Conservation (phyloP, 345 rosid genomes). For the Populus tremula region DNA sequence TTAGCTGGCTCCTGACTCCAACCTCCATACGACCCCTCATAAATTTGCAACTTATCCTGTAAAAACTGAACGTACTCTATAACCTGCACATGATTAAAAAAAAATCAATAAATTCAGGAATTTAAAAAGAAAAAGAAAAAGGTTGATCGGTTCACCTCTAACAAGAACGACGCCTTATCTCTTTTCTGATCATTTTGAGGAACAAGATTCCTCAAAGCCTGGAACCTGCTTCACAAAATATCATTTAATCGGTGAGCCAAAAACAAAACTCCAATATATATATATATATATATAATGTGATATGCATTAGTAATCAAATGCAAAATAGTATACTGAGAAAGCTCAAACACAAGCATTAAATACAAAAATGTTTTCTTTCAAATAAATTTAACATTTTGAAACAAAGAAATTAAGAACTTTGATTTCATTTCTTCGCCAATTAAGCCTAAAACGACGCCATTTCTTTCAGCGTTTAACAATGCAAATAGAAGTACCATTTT, state of each 20-base stretch:
- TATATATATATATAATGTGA: background rate
- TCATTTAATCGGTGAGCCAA: background rate
- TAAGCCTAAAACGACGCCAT: background rate
- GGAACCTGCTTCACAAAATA: conserved; percentile 23
- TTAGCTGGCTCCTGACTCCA: conserved; percentile 29
- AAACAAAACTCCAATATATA: background rate
- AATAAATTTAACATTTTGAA: background rate
- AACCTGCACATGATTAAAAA: conserved; percentile 20
- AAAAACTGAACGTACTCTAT: conserved; percentile 37
- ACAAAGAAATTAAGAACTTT: background rate
- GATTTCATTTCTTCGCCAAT: background rate
- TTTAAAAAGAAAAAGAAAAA: background rate
- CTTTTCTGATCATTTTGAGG: conserved; percentile 40
- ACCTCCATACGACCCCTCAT: conserved; percentile 24
- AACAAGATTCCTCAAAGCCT: conserved; percentile 27
- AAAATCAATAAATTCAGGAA: background rate
- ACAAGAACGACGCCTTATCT: conserved; percentile 34
- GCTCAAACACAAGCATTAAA: background rate
- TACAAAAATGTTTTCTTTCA: background rate
- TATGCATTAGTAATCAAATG: background rate
- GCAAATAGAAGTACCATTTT: background rate
- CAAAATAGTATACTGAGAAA: background rate
- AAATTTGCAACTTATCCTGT: conserved; percentile 28
- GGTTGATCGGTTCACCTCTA: conserved; percentile 19
- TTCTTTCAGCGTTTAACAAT: no score